Evolutionary conservation across 1,139 yeast genomes (phyloP), one percentile per base, ranked within the genome.

Genomic region (Geotrichum cucujoidarum): DNA sequence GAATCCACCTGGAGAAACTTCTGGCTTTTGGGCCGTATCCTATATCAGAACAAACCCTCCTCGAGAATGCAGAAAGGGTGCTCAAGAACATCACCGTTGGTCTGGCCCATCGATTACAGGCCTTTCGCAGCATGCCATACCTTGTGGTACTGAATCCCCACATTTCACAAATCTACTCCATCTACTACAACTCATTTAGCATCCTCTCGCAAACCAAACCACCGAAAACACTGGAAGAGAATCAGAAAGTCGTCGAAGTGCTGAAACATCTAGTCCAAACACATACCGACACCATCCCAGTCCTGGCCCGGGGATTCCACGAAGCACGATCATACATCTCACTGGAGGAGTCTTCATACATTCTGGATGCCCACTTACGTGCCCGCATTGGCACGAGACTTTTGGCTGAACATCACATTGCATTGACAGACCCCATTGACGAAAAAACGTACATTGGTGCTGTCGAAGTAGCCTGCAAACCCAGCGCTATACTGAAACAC

Each of bases 361-460:
- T 89, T 55, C 70, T 90, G 53, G 87, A 87, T 61, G 69, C 72
- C n/a, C 97, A 90, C 66, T 71, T 92, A 58, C 73, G 78, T 48
- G 96, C 90, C 56, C 72, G 97, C 51, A 89, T 90, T 40, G 77
- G 90, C 55, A 86, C 92, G 80, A 76, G 95, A 48, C 70, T 90
- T 45, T 72, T 89, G 48, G 90, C 94, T 1, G 90, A 85, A 52
- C 96, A 92, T 62, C 95, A 86, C 65, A 74, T 87, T 29, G 77
- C 77, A 51, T 65, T 86, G 33, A 64, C 79, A 24, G 64, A 72
- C 16, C 75, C 77, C 2, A 68, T 75, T 2, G 70, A 73, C 49
- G 62, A 62, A 24, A 59, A 63, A 17, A 70, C 73, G 54, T 77
- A 70, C 57, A 78, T 84, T 47, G 97, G 97, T 1, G 81, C 89